Percentiles rank a stretch among this genome's conserved stretches.
phyloP scores from a whole-genome alignment of 2,329 filamentous ascomycete genomes.

The Xylariaceae sp. region DNA sequence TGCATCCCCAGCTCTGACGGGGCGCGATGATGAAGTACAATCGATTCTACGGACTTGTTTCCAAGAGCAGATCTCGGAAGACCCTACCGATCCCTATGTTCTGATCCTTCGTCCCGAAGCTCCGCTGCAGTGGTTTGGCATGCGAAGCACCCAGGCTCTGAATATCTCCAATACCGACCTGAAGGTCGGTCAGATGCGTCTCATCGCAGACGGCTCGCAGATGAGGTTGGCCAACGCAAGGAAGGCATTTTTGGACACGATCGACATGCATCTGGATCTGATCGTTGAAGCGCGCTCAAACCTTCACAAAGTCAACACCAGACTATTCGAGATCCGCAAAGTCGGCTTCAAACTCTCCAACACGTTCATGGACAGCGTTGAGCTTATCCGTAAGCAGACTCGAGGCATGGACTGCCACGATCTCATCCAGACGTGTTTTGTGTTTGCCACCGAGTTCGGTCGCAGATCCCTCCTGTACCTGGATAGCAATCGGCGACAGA shows the following conservation, averaged over 20 bases:
- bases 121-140: slow-evolving; percentile 72
- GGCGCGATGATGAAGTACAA: slow-evolving; percentile 73
- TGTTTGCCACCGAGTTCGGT: slow-evolving; percentile 97
- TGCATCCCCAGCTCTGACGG: slow-evolving; percentile 70
- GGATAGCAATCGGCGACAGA: slow-evolving; percentile 88
- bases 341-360: slow-evolving; percentile 95
- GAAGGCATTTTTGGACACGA: slow-evolving; percentile 65
- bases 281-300: slow-evolving; percentile 90
- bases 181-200: slow-evolving; percentile 74
- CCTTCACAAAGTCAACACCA: slow-evolving; percentile 81
- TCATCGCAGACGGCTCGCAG: slow-evolving; percentile 84
- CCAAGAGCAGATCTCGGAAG: slow-evolving; percentile 53
- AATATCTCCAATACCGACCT: slow-evolving; percentile 76
- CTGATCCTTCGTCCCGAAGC: slow-evolving; percentile 79
- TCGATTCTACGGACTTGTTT: slow-evolving; percentile 69
- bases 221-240: slow-evolving; percentile 72
- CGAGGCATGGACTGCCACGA: slow-evolving; percentile 83
- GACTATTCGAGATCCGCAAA: slow-evolving; percentile 88
- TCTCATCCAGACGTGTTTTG: slow-evolving; percentile 94
- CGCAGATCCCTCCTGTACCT: slow-evolving; percentile 91
- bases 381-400: slow-evolving; percentile 82
- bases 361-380: slow-evolving; percentile 97
- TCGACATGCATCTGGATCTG: slow-evolving; percentile 78
- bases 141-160: slow-evolving; percentile 62
- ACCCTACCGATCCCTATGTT: slow-evolving; percentile 74